Evolutionary conservation across 2,329 filamentous ascomycete species (phyloP), one percentile per base, ranked within the genome.

Genomic region (Blastomyces emzantsi): DNA sequence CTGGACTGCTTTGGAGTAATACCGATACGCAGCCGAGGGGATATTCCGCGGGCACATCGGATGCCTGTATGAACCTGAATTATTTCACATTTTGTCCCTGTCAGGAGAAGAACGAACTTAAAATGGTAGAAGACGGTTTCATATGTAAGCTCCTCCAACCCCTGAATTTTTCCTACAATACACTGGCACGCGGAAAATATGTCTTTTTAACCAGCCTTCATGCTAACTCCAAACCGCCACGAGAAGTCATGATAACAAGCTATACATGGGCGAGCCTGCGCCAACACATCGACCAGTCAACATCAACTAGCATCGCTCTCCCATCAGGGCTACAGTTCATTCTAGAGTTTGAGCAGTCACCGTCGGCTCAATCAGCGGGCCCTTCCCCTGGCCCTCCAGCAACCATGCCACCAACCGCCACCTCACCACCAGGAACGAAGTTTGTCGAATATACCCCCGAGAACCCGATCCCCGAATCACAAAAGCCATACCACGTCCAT

Each of bases 1-100:
- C 64, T 45, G 62, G 64, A 22, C 52, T 65, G 7, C 30, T 65
- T 6, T 65, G 64, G 64, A 56, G 55, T 28, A 65, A 65, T 60
- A 51, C 41, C 30, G 62, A 62, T 47, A 41, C 22, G 17, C 41
- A 63, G 4, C 59, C 59, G 19, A 36, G 59, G 7, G 64, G 49
- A 54, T 65, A 65, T 52, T 49, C 57, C 1, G 58, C 64, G 7
- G 64, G 64, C 13, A 65, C 28, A 30, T 64, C 64, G 41, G 62
- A 58, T 30, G 33, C 59, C n/a, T 63, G 62, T 33, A 65, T 64
- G 64, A 65, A 65, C 36, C 36, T 65, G 51, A 62, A 62, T 22
- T 64, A 45, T 59, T 61, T 65, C 36, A 59, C 62, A 19, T 65
- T 65, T 33, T 65, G 62, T 25, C 64, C 64, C 3, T 54, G 62